Percentiles rank a stretch among this genome's conserved stretches.
Conservation (phyloP, 805 yeast species). For the Kurtzmaniella cleridarum region DNA sequence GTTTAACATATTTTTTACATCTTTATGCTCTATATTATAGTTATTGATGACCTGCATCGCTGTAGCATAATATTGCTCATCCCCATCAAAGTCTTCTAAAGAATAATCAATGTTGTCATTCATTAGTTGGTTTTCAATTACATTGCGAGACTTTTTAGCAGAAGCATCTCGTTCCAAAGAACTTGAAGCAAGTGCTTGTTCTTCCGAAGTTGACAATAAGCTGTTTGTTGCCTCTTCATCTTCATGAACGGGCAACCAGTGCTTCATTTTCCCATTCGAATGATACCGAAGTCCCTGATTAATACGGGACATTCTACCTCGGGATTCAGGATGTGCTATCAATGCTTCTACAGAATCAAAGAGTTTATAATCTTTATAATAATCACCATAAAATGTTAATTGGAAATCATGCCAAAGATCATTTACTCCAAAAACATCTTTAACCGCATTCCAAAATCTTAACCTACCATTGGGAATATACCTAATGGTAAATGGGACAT, state of each 20-base stretch:
- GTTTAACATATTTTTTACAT: constrained; percentile 30
- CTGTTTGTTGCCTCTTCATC: neutral
- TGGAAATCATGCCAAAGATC: constrained; percentile 79
- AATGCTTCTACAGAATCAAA: constrained; percentile 77
- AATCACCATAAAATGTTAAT: constrained; percentile 61
- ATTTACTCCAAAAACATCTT: constrained; percentile 71
- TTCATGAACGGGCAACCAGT: constrained; percentile 56
- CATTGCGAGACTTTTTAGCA: neutral
- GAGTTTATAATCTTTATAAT: constrained; percentile 67
- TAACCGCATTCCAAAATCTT: constrained; percentile 54
- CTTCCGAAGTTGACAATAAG: constrained; percentile 6
- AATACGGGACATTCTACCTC: constrained; percentile 60
- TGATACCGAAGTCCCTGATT: constrained; percentile 80
- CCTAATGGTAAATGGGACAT: constrained; percentile 59
- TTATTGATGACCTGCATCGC: constrained; percentile 28
- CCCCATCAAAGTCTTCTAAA: constrained; percentile 31
- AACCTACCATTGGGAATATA: constrained; percentile 66
- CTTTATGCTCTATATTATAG: constrained; percentile 28
- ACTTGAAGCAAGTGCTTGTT: constrained; percentile 1
- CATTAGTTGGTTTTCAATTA: neutral
- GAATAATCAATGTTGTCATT: constrained; percentile 22
- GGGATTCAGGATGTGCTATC: constrained; percentile 63
- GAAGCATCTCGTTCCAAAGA: neutral
- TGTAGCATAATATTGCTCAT: constrained; percentile 27
- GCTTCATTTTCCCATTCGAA: constrained; percentile 71